Evolutionary conservation across 2,329 filamentous ascomycete species (phyloP), one percentile per base, ranked within the genome.

Genomic region (Hypoxylon sp.): DNA sequence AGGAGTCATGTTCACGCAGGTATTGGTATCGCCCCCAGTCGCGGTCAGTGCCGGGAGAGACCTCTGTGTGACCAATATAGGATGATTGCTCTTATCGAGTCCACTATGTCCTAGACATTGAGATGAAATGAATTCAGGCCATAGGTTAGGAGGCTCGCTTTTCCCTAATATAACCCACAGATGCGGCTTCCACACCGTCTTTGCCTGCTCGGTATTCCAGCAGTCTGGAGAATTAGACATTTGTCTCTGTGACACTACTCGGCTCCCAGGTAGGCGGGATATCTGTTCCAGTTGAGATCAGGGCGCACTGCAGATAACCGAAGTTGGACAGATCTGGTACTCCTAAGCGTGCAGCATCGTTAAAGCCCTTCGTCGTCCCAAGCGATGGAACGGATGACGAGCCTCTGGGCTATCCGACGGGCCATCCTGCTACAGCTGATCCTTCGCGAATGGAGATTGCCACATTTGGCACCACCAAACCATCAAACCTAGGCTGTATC

Each of bases 271-370:
- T 68, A 67, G 58, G 74, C 72, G 75, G 75, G 69, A 76, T 72
- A 72, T 65, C 71, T 74, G 70, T 73, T 72, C 72, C 62, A 74
- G 69, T 72, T 68, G 71, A 74, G 74, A 75, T 75, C 75, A 76
- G 70, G 74, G 72, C 63, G 62, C 69, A 76, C 74, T 76, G 75
- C 75, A 76, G 76, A 77, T 76, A 77, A 70, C 76, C 76, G 76
- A 76, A 64, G 76, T 75, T 31, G 64, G 71, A 77, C 76, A 77
- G 76, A 77, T 77, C 76, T 73, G 71, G 74, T 77, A 69, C 71
- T 69, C 71, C 70, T 72, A 62, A 70, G 57, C 61, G 68, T 72
- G 72, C 74, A 76, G 75, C 70, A 77, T 77, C 74, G 70, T 74
- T 27, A 27, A 70, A 78, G 76, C 79, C 68, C 75, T 78, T 55